Conservation (phyloP, 805 yeast species). For the Yamadazyma takamatsuzukensis region DNA sequence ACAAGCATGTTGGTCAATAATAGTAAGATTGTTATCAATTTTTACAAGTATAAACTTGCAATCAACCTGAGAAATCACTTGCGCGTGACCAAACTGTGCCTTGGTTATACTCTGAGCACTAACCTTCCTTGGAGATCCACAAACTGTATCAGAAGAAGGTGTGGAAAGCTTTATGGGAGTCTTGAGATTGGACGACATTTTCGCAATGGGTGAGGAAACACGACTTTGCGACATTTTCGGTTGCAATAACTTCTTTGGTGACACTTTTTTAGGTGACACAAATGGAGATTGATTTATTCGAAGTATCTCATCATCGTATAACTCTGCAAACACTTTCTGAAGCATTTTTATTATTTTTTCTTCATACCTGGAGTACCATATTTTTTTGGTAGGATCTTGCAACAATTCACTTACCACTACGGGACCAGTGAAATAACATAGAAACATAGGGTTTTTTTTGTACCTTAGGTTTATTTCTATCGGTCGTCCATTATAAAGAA, state of each 20-base stretch:
- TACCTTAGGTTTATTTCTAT: too few relatives aligned
- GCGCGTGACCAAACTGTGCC: slow-evolving; percentile 13
- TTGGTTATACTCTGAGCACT: slow-evolving; percentile 13
- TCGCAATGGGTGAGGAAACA: too few relatives aligned
- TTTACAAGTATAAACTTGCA: slow-evolving; percentile 57
- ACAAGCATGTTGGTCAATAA: slow-evolving; percentile 81
- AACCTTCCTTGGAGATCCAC: too few relatives aligned
- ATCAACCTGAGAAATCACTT: slow-evolving; percentile 47
- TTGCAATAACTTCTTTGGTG: not conserved
- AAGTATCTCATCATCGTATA: slow-evolving; percentile 4
- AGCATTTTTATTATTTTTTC: not conserved
- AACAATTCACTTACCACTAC: slow-evolving; percentile 1
- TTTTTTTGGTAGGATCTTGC: slow-evolving; percentile 6
- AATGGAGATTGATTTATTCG: too few relatives aligned
- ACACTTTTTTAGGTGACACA: too few relatives aligned
- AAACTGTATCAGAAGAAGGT: too few relatives aligned
- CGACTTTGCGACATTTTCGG: not conserved
- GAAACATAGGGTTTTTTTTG: too few relatives aligned
- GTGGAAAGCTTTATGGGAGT: too few relatives aligned
- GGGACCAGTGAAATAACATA: not conserved
- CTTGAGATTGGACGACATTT: too few relatives aligned
- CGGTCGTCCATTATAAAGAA: too few relatives aligned
- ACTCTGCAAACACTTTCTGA: not conserved
- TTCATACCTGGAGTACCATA: slow-evolving; percentile 2
- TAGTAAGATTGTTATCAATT: slow-evolving; percentile 24